Evolutionary conservation across 768 basidiomycete species (phyloP).

Genomic region (Xerocomellus amylosporus): DNA sequence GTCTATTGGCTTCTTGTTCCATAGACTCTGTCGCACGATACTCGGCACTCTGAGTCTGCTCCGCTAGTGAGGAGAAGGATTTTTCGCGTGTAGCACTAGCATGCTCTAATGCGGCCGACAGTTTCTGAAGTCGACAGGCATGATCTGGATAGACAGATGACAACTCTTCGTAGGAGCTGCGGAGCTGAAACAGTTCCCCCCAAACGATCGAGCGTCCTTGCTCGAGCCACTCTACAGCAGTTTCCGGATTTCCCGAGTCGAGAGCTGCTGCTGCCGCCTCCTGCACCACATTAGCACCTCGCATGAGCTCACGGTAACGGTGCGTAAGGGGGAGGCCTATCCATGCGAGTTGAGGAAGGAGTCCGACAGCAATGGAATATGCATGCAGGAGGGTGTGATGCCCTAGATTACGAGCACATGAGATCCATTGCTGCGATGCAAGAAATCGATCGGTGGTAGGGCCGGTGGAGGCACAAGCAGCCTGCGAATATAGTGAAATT

Average conservation of each 20-base stretch:
- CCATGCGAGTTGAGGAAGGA: conserved; percentile 17
- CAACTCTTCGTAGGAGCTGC: conserved; percentile 5
- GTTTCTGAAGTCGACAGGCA: neutral
- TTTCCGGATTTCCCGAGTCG: neutral
- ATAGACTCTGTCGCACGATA: neutral
- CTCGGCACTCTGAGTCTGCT: neutral
- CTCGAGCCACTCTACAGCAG: conserved; percentile 12
- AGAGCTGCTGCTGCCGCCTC: conserved; percentile 22
- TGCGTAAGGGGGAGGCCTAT: neutral
- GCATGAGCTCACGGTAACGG: neutral
- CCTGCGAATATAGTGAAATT: neutral
- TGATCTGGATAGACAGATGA: neutral
- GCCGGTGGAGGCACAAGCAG: neutral
- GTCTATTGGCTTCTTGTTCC: neutral
- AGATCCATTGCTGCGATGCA: neutral
- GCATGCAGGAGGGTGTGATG: neutral
- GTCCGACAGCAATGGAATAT: neutral
- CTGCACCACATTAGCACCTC: conserved; percentile 7
- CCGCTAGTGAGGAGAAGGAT: neutral
- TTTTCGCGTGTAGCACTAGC: neutral
- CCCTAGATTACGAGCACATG: neutral
- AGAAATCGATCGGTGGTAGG: neutral
- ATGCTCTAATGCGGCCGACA: neutral
- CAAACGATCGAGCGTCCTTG: conserved; percentile 12
- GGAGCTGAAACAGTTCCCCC: conserved; percentile 13